Base-by-base conservation (phyloP, 495 filamentous ascomycete species). In the Cercophora samala region DNA sequence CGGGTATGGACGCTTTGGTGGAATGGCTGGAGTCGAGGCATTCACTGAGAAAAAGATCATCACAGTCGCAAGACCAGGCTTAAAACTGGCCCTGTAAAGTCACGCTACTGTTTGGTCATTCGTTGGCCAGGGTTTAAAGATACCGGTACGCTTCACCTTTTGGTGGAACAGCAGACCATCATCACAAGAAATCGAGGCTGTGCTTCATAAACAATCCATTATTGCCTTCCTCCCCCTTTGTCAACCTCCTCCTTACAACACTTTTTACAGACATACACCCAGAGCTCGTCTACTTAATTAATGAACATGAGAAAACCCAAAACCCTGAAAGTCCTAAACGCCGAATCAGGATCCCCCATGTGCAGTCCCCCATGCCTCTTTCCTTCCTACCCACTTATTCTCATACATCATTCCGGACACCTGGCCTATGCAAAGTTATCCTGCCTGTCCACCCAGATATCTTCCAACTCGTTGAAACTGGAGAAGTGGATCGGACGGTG, bases 401-500 rank as follows among this genome's bases (percentile, higher is more conserved):
- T 46, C 6, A 46, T 46, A 17, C 13, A 46, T 46, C 37, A 5
- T 46, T 13, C 37, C 13, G 0, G 8, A 46, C 13, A 46, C 13
- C 55, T 53, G 3, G 55, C 66, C 78, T 85, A 96, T 68, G 90
- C 92, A 77, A 96, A 96, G 77, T 91, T 92, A 81, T 96, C 92
- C 65, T 84, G 83, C 72, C 92, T 84, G 77, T 96, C 92, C 62
- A 95, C 91, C 85, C 91, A 93, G 60, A 93, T 88, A 76, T 96
- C 92, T 78, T 96, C 92, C 78, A 96, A 77, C 78, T 96, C 92
- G 1, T 91, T 91, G 78, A 96, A 96, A 79, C 91, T 93, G 76
- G 91, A 88, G 85, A 98, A 99, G 79, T 99, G 96, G 69, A 97
- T 80, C 32, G 92, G 92, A 24, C 96, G 88, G 77, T 99, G 96